These are phyloP conservation scores for Phlyctochytrium planicorne DNA, from an alignment of 192 early-diverging fungal genomes.

Conservation along the genomic window DNA sequence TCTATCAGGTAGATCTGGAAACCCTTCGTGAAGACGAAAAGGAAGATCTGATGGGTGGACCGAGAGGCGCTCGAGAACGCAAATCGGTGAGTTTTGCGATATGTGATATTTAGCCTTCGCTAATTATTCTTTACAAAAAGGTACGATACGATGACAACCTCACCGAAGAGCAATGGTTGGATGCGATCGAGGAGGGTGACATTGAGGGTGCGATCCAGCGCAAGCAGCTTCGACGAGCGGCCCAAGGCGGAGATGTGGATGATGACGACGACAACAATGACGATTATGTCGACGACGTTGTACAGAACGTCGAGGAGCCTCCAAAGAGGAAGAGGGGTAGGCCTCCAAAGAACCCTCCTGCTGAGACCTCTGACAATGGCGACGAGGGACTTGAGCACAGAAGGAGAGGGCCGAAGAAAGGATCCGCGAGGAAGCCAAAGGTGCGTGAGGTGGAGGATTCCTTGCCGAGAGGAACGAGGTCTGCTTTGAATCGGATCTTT, in stretches of 20 bases:
- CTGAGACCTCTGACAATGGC: not conserved
- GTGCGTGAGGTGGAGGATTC: not conserved
- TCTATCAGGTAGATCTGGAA: conserved; percentile 64
- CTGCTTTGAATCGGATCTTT: not conserved
- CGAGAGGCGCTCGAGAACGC: conserved; percentile 56
- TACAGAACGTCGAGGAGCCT: conserved; percentile 31
- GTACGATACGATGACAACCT: conserved; percentile 90
- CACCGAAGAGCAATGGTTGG: conserved; percentile 89
- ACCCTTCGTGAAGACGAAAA: conserved; percentile 44
- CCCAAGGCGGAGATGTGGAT: conserved; percentile 42
- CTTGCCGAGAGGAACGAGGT: not conserved
- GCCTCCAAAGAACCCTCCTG: not conserved
- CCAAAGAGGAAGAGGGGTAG: conserved; percentile 10
- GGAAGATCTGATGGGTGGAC: conserved; percentile 42
- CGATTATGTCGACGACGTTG: conserved; percentile 43
- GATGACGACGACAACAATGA: conserved; percentile 36
- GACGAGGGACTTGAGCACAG: no score
- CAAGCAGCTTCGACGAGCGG: conserved; percentile 43
- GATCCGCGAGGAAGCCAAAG: not conserved
- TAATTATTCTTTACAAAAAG: not conserved
- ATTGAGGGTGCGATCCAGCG: conserved; percentile 37
- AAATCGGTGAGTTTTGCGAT: conserved; percentile 38
- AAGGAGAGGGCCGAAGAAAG: not conserved
- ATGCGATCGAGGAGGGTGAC: conserved; percentile 51
- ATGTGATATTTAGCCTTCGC: not conserved